A percentile compares a stretch with the other conserved stretches of the same genome.
phyloP scores from a whole-genome alignment of 1,284 basidiomycete genomes.

The Trichosporon faecale region DNA sequence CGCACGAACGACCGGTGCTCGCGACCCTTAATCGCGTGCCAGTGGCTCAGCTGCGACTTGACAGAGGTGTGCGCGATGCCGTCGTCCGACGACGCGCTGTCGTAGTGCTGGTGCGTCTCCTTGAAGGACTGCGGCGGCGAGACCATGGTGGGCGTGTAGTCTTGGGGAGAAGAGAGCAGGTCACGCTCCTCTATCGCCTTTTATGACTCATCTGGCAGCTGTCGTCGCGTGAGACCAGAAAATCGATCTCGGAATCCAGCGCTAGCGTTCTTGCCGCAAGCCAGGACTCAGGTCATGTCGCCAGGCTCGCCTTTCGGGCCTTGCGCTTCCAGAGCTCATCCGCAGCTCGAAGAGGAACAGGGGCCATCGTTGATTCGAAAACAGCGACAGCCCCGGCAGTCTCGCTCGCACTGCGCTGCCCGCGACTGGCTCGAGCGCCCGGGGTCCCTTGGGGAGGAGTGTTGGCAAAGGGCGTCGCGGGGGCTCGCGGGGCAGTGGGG shows the following conservation, averaged over 20 bases:
- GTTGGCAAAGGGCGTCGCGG: background rate
- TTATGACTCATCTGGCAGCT: background rate
- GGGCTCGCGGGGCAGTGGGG: background rate
- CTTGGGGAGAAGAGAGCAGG: background rate
- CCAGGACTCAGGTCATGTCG: background rate
- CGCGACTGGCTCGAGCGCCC: background rate
- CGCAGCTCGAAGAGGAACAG: background rate
- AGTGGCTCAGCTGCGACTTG: slow-evolving; percentile 6
- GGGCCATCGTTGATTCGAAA: background rate
- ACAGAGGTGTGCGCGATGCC: background rate
- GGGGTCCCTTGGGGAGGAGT: background rate
- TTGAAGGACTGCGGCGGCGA: slow-evolving; percentile 3
- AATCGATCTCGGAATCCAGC: background rate
- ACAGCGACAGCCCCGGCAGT: background rate
- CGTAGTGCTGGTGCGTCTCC: background rate
- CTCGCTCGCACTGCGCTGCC: background rate
- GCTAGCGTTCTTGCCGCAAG: background rate
- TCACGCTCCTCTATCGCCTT: background rate
- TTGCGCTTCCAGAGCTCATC: background rate
- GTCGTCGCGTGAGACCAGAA: background rate
- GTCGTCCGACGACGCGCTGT: background rate
- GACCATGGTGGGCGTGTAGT: background rate
- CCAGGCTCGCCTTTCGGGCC: background rate
- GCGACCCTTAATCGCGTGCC: slow-evolving; percentile 1
- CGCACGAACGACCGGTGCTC: background rate